These are phyloP conservation scores for Excoecaria agallocha DNA, from an alignment of 345 rosid genomes.

Conservation along the genomic window DNA sequence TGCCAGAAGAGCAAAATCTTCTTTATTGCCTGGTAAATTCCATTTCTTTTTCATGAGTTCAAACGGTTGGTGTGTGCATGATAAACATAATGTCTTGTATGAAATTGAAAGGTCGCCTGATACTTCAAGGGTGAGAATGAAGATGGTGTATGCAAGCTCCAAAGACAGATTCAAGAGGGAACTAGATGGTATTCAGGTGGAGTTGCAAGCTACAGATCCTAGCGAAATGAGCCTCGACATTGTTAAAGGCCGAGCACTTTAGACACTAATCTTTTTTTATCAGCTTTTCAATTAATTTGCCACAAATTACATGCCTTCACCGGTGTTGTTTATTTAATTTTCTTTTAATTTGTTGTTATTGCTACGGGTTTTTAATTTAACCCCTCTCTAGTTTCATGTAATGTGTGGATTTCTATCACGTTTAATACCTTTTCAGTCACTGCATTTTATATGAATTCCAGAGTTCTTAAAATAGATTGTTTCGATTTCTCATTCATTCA, in stretches of 20 bases:
- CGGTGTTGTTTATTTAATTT: not conserved
- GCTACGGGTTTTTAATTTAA: not conserved
- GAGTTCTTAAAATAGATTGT: too few relatives aligned
- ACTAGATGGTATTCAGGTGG: constrained; percentile 87
- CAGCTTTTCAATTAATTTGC: not conserved
- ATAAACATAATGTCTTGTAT: too few relatives aligned
- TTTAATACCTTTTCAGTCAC: not conserved
- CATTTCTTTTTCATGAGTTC: too few relatives aligned
- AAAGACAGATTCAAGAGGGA: constrained; percentile 97
- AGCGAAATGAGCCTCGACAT: constrained; percentile 97
- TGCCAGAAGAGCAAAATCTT: constrained; percentile 99
- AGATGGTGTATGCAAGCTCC: constrained; percentile 96
- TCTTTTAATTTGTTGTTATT: not conserved
- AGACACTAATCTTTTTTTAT: constrained; percentile 14
- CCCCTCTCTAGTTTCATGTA: not conserved
- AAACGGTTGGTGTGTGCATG: too few relatives aligned
- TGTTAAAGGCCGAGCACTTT: constrained; percentile 72
- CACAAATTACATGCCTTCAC: not conserved
- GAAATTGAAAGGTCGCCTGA: constrained; percentile 71
- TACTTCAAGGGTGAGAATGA: constrained; percentile 67
- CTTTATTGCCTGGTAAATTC: constrained; percentile 85
- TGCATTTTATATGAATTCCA: not conserved
- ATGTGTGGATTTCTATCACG: not conserved
- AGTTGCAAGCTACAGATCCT: constrained; percentile 98
- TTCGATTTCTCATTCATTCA: too few relatives aligned